Evolutionary conservation across 148 eudicot genomes (phyloP), one percentile per base, ranked within the genome.

Genomic region (Agrostemma githago): DNA sequence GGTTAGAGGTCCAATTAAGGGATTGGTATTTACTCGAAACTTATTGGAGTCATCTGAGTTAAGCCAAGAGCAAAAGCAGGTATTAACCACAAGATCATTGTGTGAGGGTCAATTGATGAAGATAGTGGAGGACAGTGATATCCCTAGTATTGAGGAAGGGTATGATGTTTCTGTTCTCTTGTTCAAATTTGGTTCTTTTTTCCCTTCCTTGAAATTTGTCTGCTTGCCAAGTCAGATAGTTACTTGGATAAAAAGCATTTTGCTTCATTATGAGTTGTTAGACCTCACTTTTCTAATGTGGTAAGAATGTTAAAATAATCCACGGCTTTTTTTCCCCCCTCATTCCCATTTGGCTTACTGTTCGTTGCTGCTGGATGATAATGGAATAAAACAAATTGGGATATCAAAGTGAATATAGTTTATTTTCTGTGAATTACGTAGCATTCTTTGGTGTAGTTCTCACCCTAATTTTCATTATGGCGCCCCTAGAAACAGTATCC

Each of bases 131-230:
- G 92, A 93, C 72, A 83, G 82, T 72, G 96, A 90, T 74, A 83
- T 93, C 64, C 83, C 86, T 70, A 88, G 87, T 72, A 89, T 89
- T 41, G 98, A 93, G 82, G 94, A 89, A 87, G 83, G 98, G 98
- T 93, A 90, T 2, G 79, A 60, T 57, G 20, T 63, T 63, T 54
- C 20, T 54, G 21, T 46, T 66, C n/a, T 65, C 53, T 44, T 6
- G 12, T 56, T 58, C 14, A 11, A 57, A 16, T 60, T 41, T 37
- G 5, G 44, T 12, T 17, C 43, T 5, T n/a, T 51, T 37, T 19
- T 9, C 56, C 20, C 74, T 61, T 59, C 41, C 64, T 82, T 66
- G 26, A 15, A n/a, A 38, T 5, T 65, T 20, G 11, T 44, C 19
- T 39, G 15, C 11, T 72, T 66, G 46, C 53, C 53, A 6, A 40